phyloP scores from a whole-genome alignment of 1,284 basidiomycete genomes.

The Exobasidium cylindrosporum region DNA sequence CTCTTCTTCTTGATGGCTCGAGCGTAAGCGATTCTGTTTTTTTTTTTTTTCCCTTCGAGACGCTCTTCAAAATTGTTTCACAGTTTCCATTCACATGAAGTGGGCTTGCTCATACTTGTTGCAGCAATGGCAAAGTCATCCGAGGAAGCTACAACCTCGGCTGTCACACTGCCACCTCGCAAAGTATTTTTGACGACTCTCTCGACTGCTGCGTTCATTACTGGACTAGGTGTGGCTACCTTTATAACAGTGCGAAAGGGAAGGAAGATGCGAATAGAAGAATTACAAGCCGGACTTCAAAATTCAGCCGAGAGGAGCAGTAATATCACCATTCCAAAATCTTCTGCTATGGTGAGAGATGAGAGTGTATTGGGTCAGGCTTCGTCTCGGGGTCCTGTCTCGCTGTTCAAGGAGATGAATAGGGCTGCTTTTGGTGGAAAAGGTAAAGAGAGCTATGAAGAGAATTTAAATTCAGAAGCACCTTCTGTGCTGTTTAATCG shows the following conservation, averaged over 20 bases:
- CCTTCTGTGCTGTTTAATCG: background rate
- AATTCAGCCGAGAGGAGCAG: background rate
- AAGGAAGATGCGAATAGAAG: conserved; percentile 2
- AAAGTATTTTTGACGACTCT: conserved; percentile 1
- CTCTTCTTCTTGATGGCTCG: background rate
- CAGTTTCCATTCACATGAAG: no score
- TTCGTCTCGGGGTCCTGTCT: background rate
- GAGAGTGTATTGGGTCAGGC: background rate
- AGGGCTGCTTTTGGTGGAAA: background rate
- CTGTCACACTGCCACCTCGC: background rate
- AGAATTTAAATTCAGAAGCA: background rate
- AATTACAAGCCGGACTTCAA: background rate
- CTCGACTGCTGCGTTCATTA: background rate
- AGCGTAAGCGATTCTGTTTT: background rate
- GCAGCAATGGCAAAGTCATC: background rate
- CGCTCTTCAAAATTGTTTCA: no score
- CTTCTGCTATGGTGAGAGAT: background rate
- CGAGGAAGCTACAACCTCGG: background rate
- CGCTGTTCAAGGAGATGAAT: conserved; percentile 9
- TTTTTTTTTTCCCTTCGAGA: background rate
- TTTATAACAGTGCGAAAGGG: conserved; percentile 1
- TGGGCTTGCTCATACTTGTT: background rate
- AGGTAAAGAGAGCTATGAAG: background rate
- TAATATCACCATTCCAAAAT: background rate
- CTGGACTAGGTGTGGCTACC: conserved; percentile 7